phyloP scores from a whole-genome alignment of 306 rosid species.

The Quercus bicolor region DNA sequence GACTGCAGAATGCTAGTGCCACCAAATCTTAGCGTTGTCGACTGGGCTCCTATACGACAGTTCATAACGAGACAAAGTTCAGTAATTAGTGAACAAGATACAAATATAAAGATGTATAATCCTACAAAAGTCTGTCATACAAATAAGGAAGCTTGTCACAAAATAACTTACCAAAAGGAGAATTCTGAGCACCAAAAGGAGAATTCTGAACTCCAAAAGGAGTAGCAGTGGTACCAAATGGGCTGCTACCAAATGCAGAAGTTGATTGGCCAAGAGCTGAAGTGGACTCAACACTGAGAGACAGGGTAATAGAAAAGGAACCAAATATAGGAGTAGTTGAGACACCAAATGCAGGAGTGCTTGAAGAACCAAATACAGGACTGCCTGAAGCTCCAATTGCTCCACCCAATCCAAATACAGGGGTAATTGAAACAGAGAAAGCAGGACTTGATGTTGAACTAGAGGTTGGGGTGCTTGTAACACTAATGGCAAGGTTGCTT shows the following conservation, averaged over 20 bases:
- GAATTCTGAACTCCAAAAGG: constrained; percentile 28
- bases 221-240: constrained; percentile 56
- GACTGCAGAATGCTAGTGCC: constrained; percentile 52
- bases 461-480: constrained; percentile 57
- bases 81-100: constrained; percentile 9
- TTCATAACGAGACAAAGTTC: constrained; percentile 1
- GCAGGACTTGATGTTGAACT: constrained; percentile 59
- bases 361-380: constrained; percentile 52
- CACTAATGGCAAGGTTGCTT: constrained; percentile 56
- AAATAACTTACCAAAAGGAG: constrained; percentile 23
- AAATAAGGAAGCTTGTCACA: background rate
- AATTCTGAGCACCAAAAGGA: constrained; percentile 78
- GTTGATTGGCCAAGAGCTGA: constrained; percentile 67
- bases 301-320: constrained; percentile 48
- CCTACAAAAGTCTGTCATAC: background rate
- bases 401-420: constrained; percentile 44
- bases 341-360: constrained; percentile 47
- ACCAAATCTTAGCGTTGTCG: constrained; percentile 59
- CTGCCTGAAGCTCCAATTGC: constrained; percentile 71
- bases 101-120: background rate
- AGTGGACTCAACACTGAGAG: constrained; percentile 59
- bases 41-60: constrained; percentile 57
- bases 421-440: constrained; percentile 54
- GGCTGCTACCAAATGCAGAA: constrained; percentile 57
- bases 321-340: constrained; percentile 47